A percentile compares a stretch with the other conserved stretches of the same genome.
phyloP scores from a whole-genome alignment of 306 rosid species.

The Abrus pulchellus region DNA sequence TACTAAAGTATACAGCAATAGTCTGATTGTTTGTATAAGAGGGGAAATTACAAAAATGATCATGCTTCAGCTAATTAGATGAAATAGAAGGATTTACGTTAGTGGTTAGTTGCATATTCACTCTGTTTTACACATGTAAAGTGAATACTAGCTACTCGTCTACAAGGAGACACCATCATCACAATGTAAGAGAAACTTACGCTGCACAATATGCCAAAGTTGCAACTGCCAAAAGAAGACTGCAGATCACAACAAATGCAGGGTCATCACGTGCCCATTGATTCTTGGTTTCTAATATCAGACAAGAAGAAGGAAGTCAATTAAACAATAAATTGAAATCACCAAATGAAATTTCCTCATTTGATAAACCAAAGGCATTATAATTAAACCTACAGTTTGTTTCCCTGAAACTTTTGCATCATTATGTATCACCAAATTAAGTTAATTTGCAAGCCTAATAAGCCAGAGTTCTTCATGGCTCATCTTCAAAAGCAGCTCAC shows the following conservation, averaged over 20 bases:
- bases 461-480: constrained; percentile 27
- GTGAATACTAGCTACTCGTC: constrained; percentile 34
- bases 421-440: constrained; percentile 31
- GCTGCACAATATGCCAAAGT: constrained; percentile 95
- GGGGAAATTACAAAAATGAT: constrained; percentile 14
- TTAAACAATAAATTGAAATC: constrained; percentile 29
- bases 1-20: constrained; percentile 7
- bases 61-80: constrained; percentile 32
- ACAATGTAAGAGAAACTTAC: constrained; percentile 72
- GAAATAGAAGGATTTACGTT: constrained; percentile 28
- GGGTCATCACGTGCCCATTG: constrained; percentile 99
- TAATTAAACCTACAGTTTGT: background rate
- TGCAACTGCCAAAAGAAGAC: constrained; percentile 90
- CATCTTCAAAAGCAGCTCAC: background rate
- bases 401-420: background rate
- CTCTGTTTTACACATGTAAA: constrained; percentile 32
- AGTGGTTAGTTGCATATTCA: constrained; percentile 21
- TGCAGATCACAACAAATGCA: constrained; percentile 99
- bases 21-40: background rate
- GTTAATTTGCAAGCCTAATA: constrained; percentile 8
- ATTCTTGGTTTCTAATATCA: constrained; percentile 94
- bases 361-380: constrained; percentile 29
- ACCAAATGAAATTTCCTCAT: constrained; percentile 31
- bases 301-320: constrained; percentile 43
- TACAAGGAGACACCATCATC: constrained; percentile 43